Percentiles rank a stretch among this genome's conserved stretches.
Evolutionary conservation across 2,329 filamentous ascomycete species (phyloP).

Genomic region (Lomentospora prolificans): DNA sequence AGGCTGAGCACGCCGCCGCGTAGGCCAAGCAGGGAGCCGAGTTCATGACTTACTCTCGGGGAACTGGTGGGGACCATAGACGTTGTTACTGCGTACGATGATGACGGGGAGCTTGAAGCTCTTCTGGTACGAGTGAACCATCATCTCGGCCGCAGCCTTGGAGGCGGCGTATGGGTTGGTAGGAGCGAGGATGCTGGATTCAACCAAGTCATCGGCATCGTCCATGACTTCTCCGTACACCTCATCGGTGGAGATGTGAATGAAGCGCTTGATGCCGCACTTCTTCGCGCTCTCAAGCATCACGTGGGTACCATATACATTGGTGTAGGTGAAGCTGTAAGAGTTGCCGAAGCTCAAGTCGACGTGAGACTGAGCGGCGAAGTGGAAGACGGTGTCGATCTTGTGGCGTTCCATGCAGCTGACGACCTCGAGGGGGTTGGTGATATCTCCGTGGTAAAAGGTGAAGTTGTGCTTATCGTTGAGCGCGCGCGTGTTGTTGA

Average conservation of each 20-base stretch:
- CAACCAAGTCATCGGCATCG: conserved; percentile 60
- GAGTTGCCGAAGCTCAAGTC: conserved; percentile 77
- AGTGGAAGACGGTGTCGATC: conserved; percentile 75
- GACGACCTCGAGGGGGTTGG: conserved; percentile 58
- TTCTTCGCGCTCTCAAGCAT: conserved; percentile 68
- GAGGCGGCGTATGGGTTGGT: conserved; percentile 76
- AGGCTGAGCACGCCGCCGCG: background rate
- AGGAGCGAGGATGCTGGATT: conserved; percentile 64
- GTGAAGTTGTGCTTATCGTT: conserved; percentile 61
- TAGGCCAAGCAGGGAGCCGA: background rate
- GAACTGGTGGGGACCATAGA: conserved; percentile 77
- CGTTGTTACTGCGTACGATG: conserved; percentile 74
- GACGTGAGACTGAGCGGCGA: conserved; percentile 79
- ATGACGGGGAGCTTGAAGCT: conserved; percentile 73
- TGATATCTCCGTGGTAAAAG: conserved; percentile 74
- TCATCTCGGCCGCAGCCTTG: conserved; percentile 76
- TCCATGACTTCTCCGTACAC: conserved; percentile 74
- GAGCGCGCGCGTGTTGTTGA: conserved; percentile 67
- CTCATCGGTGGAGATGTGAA: conserved; percentile 78
- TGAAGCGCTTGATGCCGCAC: conserved; percentile 60
- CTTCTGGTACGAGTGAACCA: conserved; percentile 78
- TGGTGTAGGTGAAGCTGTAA: conserved; percentile 70
- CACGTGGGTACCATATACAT: conserved; percentile 77
- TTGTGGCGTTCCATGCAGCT: conserved; percentile 60
- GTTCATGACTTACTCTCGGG: conserved; percentile 56